phyloP scores from a whole-genome alignment of 2,329 filamentous ascomycete genomes.

The Ophiostoma angusticollis region DNA sequence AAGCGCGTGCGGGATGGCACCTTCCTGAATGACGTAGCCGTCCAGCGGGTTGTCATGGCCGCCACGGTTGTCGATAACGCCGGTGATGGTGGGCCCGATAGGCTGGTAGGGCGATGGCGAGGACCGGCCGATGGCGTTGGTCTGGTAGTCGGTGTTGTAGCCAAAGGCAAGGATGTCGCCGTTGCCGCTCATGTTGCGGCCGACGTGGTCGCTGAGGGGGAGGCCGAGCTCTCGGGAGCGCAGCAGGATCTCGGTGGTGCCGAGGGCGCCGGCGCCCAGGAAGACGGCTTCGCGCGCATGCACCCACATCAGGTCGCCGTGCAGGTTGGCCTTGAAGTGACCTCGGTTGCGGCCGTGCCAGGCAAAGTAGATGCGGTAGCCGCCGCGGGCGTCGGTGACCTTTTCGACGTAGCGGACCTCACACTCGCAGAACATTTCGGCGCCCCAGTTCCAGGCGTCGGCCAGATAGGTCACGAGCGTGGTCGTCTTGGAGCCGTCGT shows the following conservation, averaged over 20 bases:
- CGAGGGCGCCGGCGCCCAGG: slow-evolving; percentile 51
- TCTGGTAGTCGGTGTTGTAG: slow-evolving; percentile 45
- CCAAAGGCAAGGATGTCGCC: slow-evolving; percentile 54
- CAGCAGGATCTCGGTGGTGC: slow-evolving; percentile 53
- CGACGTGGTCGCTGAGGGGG: slow-evolving; percentile 41
- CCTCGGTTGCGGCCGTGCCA: slow-evolving; percentile 49
- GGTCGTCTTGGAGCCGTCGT: slow-evolving; percentile 56
- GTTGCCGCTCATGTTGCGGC: slow-evolving; percentile 51
- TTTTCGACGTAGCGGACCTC: slow-evolving; percentile 52
- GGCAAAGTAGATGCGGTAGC: slow-evolving; percentile 52
- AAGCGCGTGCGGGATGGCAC: slow-evolving; percentile 45
- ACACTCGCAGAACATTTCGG: slow-evolving; percentile 57
- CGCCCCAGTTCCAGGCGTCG: slow-evolving; percentile 61
- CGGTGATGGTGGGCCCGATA: slow-evolving; percentile 49
- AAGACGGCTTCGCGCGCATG: slow-evolving; percentile 53
- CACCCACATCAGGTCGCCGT: slow-evolving; percentile 53
- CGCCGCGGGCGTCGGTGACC: slow-evolving; percentile 30
- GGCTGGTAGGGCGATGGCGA: slow-evolving; percentile 38
- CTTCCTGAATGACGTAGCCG: slow-evolving; percentile 53
- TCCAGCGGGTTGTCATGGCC: slow-evolving; percentile 41
- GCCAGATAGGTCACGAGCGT: slow-evolving; percentile 54
- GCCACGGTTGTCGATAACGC: slow-evolving; percentile 46
- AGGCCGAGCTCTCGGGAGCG: slow-evolving; percentile 47
- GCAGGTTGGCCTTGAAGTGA: slow-evolving; percentile 39
- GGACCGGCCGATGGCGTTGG: slow-evolving; percentile 42